Conservation (phyloP, 257 asterid genomes). For the Eustoma russellianum region DNA sequence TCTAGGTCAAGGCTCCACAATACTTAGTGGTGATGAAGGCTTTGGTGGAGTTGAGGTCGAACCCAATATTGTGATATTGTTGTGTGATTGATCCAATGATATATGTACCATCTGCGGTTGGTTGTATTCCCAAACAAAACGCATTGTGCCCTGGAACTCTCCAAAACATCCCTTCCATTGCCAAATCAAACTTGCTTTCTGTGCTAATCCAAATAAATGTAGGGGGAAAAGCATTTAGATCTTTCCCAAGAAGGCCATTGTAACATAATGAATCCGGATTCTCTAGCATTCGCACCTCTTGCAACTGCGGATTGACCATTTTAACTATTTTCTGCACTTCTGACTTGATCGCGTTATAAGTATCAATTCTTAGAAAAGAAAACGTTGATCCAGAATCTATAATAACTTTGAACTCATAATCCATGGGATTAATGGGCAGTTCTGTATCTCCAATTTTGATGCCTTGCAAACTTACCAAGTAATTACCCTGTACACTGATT, state of each 20-base stretch:
- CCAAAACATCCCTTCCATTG: not conserved
- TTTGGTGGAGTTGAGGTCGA: not conserved
- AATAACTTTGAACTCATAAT: not conserved
- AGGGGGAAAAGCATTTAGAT: not conserved
- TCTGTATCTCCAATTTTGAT: not conserved
- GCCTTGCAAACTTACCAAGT: not conserved
- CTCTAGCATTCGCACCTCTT: no score
- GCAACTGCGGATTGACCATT: not conserved
- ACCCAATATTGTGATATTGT: constrained; percentile 1
- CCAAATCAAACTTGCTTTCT: not conserved
- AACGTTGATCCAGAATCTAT: not conserved
- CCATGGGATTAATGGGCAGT: not conserved
- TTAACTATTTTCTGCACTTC: not conserved
- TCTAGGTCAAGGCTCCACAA: no score
- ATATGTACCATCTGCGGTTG: not conserved
- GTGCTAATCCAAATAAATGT: not conserved
- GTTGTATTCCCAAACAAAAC: not conserved
- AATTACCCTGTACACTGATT: not conserved
- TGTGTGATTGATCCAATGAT: not conserved
- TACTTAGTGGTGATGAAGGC: no score
- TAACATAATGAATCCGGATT: not conserved
- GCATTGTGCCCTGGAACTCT: not conserved
- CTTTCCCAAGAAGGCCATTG: not conserved
- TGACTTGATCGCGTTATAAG: not conserved
- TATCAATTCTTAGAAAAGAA: not conserved